These are phyloP conservation scores for Pluteus cervinus DNA, from an alignment of 768 basidiomycete genomes.

Conservation along the genomic window DNA sequence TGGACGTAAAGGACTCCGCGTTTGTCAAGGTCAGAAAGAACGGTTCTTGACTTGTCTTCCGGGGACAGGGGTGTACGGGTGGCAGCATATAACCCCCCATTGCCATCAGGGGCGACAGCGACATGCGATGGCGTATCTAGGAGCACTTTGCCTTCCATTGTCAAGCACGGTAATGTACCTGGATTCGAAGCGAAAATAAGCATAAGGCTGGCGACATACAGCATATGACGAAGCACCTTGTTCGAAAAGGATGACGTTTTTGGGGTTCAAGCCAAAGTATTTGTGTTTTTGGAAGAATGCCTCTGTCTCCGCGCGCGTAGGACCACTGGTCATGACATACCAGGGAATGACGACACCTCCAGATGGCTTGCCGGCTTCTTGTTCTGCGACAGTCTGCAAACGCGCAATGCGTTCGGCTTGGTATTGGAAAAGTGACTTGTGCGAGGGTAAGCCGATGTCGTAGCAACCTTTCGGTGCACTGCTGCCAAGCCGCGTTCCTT, in stretches of 20 bases:
- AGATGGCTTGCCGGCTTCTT: conserved; percentile 40
- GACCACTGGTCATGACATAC: conserved; percentile 99
- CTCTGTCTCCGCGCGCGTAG: conserved; percentile 84
- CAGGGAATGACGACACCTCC: conserved; percentile 79
- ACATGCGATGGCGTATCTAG: conserved; percentile 73
- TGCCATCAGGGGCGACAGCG: conserved; percentile 97
- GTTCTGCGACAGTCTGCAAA: conserved; percentile 71
- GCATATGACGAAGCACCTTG: conserved; percentile 59
- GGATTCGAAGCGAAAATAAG: conserved; percentile 6
- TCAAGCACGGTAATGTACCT: conserved; percentile 95
- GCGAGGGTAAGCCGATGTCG: conserved; percentile 90
- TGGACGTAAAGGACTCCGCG: conserved; percentile 87
- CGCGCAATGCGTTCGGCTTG: conserved; percentile 95
- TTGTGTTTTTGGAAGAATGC: conserved; percentile 70
- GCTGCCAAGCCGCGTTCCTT: conserved; percentile 92
- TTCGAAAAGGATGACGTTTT: conserved; percentile 90
- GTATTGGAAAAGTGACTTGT: conserved; percentile 92
- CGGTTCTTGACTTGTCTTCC: conserved; percentile 54
- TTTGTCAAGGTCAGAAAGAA: conserved; percentile 74
- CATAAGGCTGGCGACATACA: conserved; percentile 8
- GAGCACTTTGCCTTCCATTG: conserved; percentile 89
- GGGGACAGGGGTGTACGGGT: conserved; percentile 71
- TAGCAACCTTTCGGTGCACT: conserved; percentile 96
- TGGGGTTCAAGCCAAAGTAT: conserved; percentile 76
- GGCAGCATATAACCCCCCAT: conserved; percentile 95